Conservation (phyloP, 352 stramenopile genomes). For the Globisporangium paroecandrum region DNA sequence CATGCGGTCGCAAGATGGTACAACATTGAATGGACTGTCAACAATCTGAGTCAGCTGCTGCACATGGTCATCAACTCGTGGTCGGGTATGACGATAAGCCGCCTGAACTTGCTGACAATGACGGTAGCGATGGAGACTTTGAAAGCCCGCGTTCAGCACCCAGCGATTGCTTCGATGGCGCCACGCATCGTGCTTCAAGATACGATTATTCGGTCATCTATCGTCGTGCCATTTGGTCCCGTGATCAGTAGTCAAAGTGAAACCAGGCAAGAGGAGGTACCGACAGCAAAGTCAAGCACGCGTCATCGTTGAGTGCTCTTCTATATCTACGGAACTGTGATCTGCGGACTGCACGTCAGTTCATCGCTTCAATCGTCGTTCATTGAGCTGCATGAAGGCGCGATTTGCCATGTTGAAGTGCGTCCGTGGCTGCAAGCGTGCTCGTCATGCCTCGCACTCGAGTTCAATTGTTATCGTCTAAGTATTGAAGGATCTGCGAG, state of each 20-base stretch:
- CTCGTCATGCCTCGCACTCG: constrained; percentile 11
- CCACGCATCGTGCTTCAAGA: not conserved
- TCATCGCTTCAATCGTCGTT: not conserved
- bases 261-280: not conserved
- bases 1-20: not conserved
- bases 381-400: not conserved
- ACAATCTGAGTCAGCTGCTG: not conserved
- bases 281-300: not conserved
- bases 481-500: constrained; percentile 4
- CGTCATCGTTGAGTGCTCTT: not conserved
- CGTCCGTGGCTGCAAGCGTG: constrained; percentile 35
- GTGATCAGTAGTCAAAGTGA: not conserved
- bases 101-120: constrained; percentile 2
- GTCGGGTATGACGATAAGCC: not conserved
- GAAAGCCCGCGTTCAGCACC: not conserved
- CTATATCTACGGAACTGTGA: not conserved
- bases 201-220: not conserved
- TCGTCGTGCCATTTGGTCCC: not conserved
- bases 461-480: constrained; percentile 24
- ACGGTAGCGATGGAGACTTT: constrained; percentile 5
- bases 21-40: constrained; percentile 6
- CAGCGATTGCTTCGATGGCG: too few species aligned
- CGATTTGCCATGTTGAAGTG: constrained; percentile 14
- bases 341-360: not conserved
- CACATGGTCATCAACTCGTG: constrained; percentile 7